Percentiles rank a stretch among this genome's conserved stretches.
These are phyloP conservation scores for Yamadazyma dushanensis DNA, from an alignment of 1,139 yeast species.

Conservation along the genomic window DNA sequence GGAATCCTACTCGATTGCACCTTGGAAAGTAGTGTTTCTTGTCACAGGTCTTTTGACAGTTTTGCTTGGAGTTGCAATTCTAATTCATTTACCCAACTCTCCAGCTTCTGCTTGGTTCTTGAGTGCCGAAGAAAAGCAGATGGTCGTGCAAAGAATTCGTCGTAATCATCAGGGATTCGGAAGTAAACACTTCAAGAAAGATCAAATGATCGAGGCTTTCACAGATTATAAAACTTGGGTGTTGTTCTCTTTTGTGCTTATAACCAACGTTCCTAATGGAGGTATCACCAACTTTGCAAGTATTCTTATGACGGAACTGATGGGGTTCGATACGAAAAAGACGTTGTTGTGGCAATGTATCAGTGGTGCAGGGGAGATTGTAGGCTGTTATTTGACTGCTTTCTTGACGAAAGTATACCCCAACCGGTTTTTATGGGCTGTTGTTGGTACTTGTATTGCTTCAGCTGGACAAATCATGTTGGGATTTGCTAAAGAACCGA, in stretches of 20 bases:
- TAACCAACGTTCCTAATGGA: slow-evolving; percentile 37
- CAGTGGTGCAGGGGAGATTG: slow-evolving; percentile 38
- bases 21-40: slow-evolving; percentile 35
- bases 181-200: slow-evolving; percentile 50
- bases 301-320: slow-evolving; percentile 43
- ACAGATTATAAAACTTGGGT: slow-evolving; percentile 45
- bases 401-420: slow-evolving; percentile 26
- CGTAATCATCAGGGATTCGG: slow-evolving; percentile 57
- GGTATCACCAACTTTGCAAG: slow-evolving; percentile 43
- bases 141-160: slow-evolving; percentile 36
- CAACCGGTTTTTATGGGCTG: slow-evolving; percentile 45
- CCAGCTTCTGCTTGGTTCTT: slow-evolving; percentile 40
- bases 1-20: slow-evolving; percentile 20
- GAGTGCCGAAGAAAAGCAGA: slow-evolving; percentile 44
- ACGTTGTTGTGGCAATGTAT: slow-evolving; percentile 37
- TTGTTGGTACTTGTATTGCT: slow-evolving; percentile 35
- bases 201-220: slow-evolving; percentile 58
- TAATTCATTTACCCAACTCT: slow-evolving; percentile 28
- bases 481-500: slow-evolving; percentile 41
- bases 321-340: slow-evolving; percentile 37
- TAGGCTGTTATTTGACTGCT: slow-evolving; percentile 41
- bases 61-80: slow-evolving; percentile 23
- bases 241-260: slow-evolving; percentile 30
- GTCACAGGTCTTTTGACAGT: slow-evolving; percentile 32
- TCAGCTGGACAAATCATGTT: slow-evolving; percentile 46